Conservation (phyloP, 1,139 yeast species). For the Diutina siamensis region DNA sequence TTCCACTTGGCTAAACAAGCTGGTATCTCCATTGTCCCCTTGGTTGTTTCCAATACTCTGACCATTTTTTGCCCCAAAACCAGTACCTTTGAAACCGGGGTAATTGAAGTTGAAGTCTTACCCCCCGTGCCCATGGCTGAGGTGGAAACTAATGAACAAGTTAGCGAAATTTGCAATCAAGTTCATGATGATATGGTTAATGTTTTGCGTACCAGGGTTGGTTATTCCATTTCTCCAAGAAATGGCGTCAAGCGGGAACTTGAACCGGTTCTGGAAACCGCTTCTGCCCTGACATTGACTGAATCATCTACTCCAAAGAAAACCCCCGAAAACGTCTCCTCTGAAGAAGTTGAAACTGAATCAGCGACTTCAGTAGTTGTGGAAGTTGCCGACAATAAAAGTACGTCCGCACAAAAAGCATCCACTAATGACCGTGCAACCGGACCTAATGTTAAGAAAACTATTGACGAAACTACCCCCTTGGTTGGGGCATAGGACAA, state of each 20-base stretch:
- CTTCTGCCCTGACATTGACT: not conserved
- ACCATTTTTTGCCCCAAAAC: conserved; percentile 51
- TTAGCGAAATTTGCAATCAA: conserved; percentile 33
- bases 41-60: conserved; percentile 79
- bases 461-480: not conserved
- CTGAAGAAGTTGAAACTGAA: not conserved
- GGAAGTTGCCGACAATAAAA: not conserved
- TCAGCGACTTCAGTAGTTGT: not conserved
- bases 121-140: conserved; percentile 55
- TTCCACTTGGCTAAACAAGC: conserved; percentile 95
- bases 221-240: not conserved
- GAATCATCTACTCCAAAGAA: not conserved
- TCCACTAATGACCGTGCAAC: not conserved
- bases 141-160: conserved; percentile 45
- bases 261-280: not conserved
- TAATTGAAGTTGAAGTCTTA: conserved; percentile 51
- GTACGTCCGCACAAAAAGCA: not conserved
- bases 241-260: not conserved
- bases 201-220: not conserved
- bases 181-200: conserved; percentile 25
- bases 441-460: not conserved
- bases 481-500: too few species aligned
- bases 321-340: not conserved
- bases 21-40: conserved; percentile 76
- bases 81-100: conserved; percentile 49